A percentile compares a stretch with the other conserved stretches of the same genome.
Evolutionary conservation across 805 yeast species (phyloP).

Genomic region (Pichia phayaonensis): DNA sequence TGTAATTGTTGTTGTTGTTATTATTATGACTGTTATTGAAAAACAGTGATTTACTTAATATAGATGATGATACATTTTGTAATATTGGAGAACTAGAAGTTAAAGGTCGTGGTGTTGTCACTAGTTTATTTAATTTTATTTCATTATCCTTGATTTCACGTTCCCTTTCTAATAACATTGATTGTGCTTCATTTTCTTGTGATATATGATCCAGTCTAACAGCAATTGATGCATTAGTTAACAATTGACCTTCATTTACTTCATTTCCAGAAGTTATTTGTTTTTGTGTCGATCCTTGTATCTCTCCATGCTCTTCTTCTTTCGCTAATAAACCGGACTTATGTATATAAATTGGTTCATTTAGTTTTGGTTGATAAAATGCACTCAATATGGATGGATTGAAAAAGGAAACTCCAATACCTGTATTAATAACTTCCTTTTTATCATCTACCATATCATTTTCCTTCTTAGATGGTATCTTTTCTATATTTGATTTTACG

Average conservation of each 20-base stretch:
- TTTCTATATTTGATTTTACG: background rate
- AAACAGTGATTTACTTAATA: background rate
- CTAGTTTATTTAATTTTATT: background rate
- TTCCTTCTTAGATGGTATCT: background rate
- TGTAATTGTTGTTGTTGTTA: too few species aligned
- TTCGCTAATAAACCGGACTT: background rate
- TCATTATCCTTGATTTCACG: constrained; percentile 8
- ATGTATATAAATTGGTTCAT: constrained; percentile 20
- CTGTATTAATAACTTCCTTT: background rate
- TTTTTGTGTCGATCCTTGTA: background rate
- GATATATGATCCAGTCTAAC: constrained; percentile 4
- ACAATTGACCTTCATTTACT: background rate
- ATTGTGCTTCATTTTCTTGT: constrained; percentile 5
- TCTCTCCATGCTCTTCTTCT: background rate
- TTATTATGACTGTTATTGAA: background rate
- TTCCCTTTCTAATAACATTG: constrained; percentile 9
- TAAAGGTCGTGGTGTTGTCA: background rate
- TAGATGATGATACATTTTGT: background rate
- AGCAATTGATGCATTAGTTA: constrained; percentile 1
- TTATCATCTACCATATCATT: background rate
- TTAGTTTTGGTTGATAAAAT: constrained; percentile 20
- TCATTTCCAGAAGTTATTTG: background rate
- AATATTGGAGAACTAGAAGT: background rate
- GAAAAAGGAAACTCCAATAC: constrained; percentile 4
- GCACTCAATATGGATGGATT: constrained; percentile 14